phyloP scores from a whole-genome alignment of 805 yeast species.

The Candida patagonica region DNA sequence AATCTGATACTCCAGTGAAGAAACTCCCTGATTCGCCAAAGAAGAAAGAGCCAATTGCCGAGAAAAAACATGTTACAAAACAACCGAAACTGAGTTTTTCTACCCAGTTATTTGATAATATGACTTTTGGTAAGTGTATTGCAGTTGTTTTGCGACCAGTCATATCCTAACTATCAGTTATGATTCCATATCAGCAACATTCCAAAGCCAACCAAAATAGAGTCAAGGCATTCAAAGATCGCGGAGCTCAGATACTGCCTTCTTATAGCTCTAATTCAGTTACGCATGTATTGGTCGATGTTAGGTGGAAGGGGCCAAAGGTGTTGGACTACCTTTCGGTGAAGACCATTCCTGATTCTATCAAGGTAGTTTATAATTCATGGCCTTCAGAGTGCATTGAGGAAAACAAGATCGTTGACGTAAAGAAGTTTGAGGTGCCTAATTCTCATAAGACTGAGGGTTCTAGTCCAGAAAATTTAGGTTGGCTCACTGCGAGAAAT shows the following conservation, averaged over 20 bases:
- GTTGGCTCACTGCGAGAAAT: no score
- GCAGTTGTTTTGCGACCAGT: background rate
- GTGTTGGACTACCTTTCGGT: slow-evolving; percentile 4
- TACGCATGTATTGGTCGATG: slow-evolving; percentile 23
- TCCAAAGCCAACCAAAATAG: background rate
- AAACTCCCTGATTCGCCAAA: background rate
- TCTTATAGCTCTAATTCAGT: slow-evolving; percentile 8
- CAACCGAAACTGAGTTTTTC: no score
- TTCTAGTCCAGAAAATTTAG: no score
- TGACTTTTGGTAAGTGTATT: slow-evolving; percentile 1
- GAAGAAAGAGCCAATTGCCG: background rate
- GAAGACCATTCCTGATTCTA: slow-evolving; percentile 3
- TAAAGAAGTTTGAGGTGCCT: slow-evolving; percentile 5
- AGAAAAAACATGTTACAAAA: no score
- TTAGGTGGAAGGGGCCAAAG: slow-evolving; percentile 4
- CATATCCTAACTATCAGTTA: background rate
- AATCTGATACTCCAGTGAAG: background rate
- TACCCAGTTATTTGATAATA: background rate
- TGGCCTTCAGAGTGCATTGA: slow-evolving; percentile 30
- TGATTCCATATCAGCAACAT: background rate
- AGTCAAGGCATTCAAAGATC: slow-evolving; percentile 9
- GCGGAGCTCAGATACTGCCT: slow-evolving; percentile 20
- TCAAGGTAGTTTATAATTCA: slow-evolving; percentile 13
- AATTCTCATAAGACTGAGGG: slow-evolving; percentile 3
- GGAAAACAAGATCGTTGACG: slow-evolving; percentile 10